phyloP scores from a whole-genome alignment of 129 eudicot species.

The Heracleum sosnowskyi region DNA sequence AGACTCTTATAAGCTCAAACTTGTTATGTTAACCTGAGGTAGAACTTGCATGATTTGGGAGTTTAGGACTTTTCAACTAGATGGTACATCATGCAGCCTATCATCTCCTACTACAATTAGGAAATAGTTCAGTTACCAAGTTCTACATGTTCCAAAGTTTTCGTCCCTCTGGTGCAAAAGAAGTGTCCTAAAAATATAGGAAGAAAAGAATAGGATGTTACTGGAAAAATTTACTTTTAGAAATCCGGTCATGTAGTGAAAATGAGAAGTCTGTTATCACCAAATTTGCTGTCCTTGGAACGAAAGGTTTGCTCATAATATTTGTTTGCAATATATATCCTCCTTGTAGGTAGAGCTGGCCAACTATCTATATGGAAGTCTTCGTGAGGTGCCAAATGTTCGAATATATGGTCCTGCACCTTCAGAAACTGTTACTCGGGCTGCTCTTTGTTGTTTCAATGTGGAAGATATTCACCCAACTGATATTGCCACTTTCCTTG shows the following conservation, averaged over 20 bases:
- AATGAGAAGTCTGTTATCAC: background rate
- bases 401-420: conserved; percentile 92
- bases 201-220: background rate
- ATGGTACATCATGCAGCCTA: background rate
- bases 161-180: background rate
- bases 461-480: conserved; percentile 89
- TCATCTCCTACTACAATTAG: background rate
- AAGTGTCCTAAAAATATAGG: background rate
- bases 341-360: conserved; percentile 61
- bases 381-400: conserved; percentile 47
- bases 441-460: conserved; percentile 88
- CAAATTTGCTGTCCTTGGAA: background rate
- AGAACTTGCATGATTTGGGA: background rate
- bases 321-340: background rate
- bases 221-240: background rate
- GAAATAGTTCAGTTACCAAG: background rate
- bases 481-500: conserved; percentile 87
- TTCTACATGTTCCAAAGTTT: background rate
- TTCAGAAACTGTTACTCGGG: conserved; percentile 60
- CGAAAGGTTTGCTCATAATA: background rate
- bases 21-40: background rate
- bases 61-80: background rate
- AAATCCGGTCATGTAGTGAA: background rate
- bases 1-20: background rate
- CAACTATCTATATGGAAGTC: conserved; percentile 59